These are phyloP conservation scores for Russula foetens DNA, from an alignment of 768 basidiomycete species.

Conservation along the genomic window DNA sequence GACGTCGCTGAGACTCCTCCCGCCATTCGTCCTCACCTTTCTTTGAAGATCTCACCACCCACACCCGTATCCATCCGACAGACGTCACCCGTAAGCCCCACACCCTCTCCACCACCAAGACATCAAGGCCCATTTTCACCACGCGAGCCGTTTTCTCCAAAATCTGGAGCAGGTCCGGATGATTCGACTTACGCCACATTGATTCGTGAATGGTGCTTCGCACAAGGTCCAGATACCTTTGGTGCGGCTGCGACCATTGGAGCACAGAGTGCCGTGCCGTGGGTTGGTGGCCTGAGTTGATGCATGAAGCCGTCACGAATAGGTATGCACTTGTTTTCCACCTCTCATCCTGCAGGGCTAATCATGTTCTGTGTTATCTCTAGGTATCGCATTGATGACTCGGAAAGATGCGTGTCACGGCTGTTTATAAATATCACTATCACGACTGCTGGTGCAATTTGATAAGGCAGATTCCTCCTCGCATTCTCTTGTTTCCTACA, in stretches of 20 bases:
- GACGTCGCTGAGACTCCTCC: constrained; percentile 6
- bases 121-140: constrained; percentile 13
- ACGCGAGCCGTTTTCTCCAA: constrained; percentile 6
- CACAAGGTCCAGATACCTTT: constrained; percentile 15
- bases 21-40: constrained; percentile 9
- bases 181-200: constrained; percentile 18
- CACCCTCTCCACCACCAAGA: constrained; percentile 12
- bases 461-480: not conserved
- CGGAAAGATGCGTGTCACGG: not conserved
- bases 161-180: not conserved
- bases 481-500: not conserved
- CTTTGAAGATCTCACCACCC: constrained; percentile 9
- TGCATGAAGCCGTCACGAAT: not conserved
- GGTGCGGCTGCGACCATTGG: constrained; percentile 1
- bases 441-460: not conserved
- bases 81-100: constrained; percentile 1
- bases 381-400: not conserved
- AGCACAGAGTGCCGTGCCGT: constrained; percentile 12
- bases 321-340: not conserved
- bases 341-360: not conserved
- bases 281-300: constrained; percentile 15
- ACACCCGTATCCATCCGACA: not conserved
- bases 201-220: constrained; percentile 21
- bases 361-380: not conserved
- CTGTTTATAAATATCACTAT: constrained; percentile 14